Evolutionary conservation across 768 basidiomycete genomes (phyloP).

Genomic region (Russula sp.): DNA sequence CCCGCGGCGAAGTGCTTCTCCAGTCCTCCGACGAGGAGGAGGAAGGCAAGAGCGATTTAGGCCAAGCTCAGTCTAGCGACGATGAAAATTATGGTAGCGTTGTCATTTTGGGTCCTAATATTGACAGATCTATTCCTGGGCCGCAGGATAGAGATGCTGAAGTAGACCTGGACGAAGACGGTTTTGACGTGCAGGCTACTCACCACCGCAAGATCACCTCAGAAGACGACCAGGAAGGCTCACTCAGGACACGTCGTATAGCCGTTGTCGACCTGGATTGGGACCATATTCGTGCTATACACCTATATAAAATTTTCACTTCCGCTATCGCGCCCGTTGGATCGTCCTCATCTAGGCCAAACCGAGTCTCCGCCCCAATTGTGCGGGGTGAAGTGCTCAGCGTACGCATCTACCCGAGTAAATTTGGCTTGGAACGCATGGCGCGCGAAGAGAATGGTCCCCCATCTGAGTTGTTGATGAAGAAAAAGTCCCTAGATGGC

Average conservation of each 20-base stretch:
- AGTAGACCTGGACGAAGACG: slow-evolving; percentile 79
- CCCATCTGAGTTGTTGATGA: slow-evolving; percentile 77
- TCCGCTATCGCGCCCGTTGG: slow-evolving; percentile 69
- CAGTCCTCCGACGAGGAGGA: slow-evolving; percentile 87
- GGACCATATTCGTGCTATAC: slow-evolving; percentile 89
- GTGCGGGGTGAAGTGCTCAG: slow-evolving; percentile 66
- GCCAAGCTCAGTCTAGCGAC: slow-evolving; percentile 36
- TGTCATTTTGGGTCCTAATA: slow-evolving; percentile 50
- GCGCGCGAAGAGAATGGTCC: slow-evolving; percentile 87
- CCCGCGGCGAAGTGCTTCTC: slow-evolving; percentile 83
- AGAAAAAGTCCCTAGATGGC: slow-evolving; percentile 39
- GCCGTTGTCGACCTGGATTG: slow-evolving; percentile 97
- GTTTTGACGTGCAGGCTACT: slow-evolving; percentile 69
- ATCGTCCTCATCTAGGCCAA: slow-evolving; percentile 39
- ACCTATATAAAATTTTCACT: slow-evolving; percentile 89
- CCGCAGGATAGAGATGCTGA: slow-evolving; percentile 48
- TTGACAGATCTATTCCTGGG: slow-evolving; percentile 44
- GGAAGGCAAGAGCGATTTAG: slow-evolving; percentile 35
- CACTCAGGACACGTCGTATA: slow-evolving; percentile 60
- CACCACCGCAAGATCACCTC: slow-evolving; percentile 46
- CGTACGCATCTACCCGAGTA: slow-evolving; percentile 86
- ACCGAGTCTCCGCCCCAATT: slow-evolving; percentile 35
- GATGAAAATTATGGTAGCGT: slow-evolving; percentile 50
- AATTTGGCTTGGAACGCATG: slow-evolving; percentile 88
- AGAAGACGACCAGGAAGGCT: slow-evolving; percentile 41